These are phyloP conservation scores for Oryza australiensis DNA, from an alignment of 176 grass and related monocot genomes.

Conservation along the genomic window DNA sequence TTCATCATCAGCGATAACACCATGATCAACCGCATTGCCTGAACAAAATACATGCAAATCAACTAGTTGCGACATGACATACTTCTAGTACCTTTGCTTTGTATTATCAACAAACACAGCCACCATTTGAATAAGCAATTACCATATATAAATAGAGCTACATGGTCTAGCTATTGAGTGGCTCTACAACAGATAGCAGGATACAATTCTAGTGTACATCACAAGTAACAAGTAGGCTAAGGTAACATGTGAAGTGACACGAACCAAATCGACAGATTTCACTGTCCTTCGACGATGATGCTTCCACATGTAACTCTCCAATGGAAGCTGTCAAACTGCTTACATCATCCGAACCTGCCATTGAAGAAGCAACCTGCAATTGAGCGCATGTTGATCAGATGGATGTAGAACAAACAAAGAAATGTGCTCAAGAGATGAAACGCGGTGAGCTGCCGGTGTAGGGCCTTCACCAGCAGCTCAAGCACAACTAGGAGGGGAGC, in stretches of 20 bases:
- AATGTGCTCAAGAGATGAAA: not conserved
- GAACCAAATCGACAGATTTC: constrained; percentile 18
- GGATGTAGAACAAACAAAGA: not conserved
- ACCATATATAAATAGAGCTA: not conserved
- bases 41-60: not conserved
- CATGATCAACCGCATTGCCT: constrained; percentile 1
- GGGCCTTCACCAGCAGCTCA: too few relatives aligned
- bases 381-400: not conserved
- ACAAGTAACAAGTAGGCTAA: not conserved
- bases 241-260: not conserved
- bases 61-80: constrained; percentile 10
- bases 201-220: not conserved
- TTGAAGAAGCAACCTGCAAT: not conserved
- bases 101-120: not conserved
- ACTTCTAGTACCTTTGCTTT: not conserved
- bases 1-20: not conserved
- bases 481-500: too few relatives aligned
- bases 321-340: not conserved
- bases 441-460: too few relatives aligned
- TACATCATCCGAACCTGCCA: constrained; percentile 2
- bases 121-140: not conserved
- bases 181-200: not conserved
- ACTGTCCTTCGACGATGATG: not conserved
- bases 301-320: constrained; percentile 20
- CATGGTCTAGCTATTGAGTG: not conserved